Percentiles rank a stretch among this genome's conserved stretches.
Conservation (phyloP, 352 stramenopile genomes). For the Pseudoperonospora humuli region DNA sequence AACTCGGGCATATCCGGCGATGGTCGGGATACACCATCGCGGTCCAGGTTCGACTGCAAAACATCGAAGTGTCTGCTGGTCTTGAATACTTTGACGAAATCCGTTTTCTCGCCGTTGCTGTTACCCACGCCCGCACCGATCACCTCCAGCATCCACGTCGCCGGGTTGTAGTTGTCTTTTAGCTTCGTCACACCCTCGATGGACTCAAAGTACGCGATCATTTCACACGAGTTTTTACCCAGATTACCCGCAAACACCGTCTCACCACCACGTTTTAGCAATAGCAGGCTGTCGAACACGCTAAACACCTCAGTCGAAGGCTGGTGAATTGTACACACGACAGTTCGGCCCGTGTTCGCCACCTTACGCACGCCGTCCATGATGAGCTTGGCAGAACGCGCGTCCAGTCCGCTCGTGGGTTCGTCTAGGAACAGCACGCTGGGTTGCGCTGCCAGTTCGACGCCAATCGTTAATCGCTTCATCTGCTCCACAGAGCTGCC, state of each 20-base stretch:
- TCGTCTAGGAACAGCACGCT: constrained; percentile 44
- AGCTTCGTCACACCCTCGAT: constrained; percentile 38
- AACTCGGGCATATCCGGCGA: constrained; percentile 20
- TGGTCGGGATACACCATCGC: constrained; percentile 22
- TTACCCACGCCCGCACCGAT: constrained; percentile 39
- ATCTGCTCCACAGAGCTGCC: constrained; percentile 21
- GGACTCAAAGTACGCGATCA: constrained; percentile 23
- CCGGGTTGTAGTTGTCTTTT: constrained; percentile 66
- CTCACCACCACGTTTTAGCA: constrained; percentile 27
- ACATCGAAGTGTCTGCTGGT: constrained; percentile 17
- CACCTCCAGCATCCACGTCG: constrained; percentile 28
- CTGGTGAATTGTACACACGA: constrained; percentile 92
- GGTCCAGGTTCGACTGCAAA: constrained; percentile 26
- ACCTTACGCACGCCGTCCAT: constrained; percentile 85
- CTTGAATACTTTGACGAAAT: constrained; percentile 34
- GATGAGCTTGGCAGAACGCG: constrained; percentile 77
- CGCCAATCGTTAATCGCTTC: constrained; percentile 30
- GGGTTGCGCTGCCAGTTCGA: constrained; percentile 16
- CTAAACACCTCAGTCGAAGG: constrained; percentile 80
- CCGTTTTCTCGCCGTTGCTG: constrained; percentile 19
- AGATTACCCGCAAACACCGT: constrained; percentile 50
- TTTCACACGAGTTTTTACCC: constrained; percentile 26
- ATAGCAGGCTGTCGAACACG: constrained; percentile 18
- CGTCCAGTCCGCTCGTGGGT: constrained; percentile 84
- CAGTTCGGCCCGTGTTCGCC: constrained; percentile 52